Evolutionary conservation across 1,139 yeast genomes (phyloP).

Genomic region (Pneumocystis oryctolagi): DNA sequence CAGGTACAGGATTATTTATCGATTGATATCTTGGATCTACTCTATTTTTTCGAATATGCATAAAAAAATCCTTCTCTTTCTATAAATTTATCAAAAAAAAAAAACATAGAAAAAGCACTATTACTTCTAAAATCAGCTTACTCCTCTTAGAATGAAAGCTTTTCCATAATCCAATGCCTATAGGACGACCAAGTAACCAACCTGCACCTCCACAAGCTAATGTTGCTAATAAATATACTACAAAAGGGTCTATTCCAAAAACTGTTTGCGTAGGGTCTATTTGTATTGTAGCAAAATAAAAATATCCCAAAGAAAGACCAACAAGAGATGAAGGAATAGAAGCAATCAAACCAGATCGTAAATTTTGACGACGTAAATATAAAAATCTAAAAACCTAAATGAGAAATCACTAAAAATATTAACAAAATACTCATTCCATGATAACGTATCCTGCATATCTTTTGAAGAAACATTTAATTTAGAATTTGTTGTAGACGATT

Average conservation of each 20-base stretch:
- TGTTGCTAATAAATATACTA: conserved; percentile 56
- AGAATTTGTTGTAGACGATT: background rate
- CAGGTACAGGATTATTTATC: conserved; percentile 90
- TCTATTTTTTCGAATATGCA: conserved; percentile 58
- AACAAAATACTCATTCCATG: conserved; percentile 45
- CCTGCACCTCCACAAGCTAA: conserved; percentile 63
- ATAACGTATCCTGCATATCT: conserved; percentile 20
- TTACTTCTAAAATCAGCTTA: conserved; percentile 26
- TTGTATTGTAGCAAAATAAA: conserved; percentile 52
- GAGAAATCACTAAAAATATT: background rate
- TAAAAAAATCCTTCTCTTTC: conserved; percentile 61
- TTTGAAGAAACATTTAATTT: background rate
- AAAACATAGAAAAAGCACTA: background rate
- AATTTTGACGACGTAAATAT: conserved; percentile 56
- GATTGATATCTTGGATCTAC: conserved; percentile 91
- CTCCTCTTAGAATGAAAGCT: conserved; percentile 24
- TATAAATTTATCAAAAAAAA: conserved; percentile 8
- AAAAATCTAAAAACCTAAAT: conserved; percentile 32
- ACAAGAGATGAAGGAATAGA: conserved; percentile 53
- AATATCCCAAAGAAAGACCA: conserved; percentile 62
- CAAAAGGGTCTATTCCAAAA: conserved; percentile 74
- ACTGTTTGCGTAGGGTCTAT: conserved; percentile 71
- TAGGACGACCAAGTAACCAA: conserved; percentile 64
- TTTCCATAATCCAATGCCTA: conserved; percentile 61
- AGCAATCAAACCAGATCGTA: conserved; percentile 50